These are phyloP conservation scores for Claviceps pazoutovae DNA, from an alignment of 2,329 filamentous ascomycete species.

Conservation along the genomic window DNA sequence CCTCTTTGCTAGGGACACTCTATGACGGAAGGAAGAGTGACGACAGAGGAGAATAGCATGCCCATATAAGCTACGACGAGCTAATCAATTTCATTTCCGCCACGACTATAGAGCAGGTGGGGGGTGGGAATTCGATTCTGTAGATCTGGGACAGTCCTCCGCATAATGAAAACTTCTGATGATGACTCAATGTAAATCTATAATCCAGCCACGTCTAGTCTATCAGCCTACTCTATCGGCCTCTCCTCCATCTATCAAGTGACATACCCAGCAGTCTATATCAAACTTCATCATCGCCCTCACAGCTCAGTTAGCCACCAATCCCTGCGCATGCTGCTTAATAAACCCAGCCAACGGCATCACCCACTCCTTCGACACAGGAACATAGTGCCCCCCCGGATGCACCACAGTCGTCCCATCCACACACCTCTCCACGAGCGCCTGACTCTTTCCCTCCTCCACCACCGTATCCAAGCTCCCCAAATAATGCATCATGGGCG, in stretches of 20 bases:
- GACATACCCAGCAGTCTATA: neutral
- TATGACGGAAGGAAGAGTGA: neutral
- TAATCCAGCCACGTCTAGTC: too few species aligned
- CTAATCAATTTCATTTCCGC: too few species aligned
- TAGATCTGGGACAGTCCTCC: too few species aligned
- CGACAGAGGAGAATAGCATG: too few species aligned
- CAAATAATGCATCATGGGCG: slow-evolving; percentile 68
- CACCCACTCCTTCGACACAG: slow-evolving; percentile 67
- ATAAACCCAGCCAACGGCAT: slow-evolving; percentile 65
- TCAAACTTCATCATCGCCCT: neutral
- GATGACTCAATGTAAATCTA: too few species aligned
- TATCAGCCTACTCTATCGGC: too few species aligned
- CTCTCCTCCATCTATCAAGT: neutral
- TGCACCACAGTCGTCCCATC: slow-evolving; percentile 48
- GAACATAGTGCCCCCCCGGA: slow-evolving; percentile 84
- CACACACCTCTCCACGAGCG: slow-evolving; percentile 50
- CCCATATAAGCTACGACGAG: too few species aligned
- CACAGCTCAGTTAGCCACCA: slow-evolving; percentile 14
- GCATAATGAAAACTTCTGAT: too few species aligned
- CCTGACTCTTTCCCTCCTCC: slow-evolving; percentile 57
- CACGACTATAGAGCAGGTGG: too few species aligned
- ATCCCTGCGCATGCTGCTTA: slow-evolving; percentile 22
- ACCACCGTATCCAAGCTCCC: slow-evolving; percentile 81
- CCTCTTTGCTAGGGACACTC: neutral
- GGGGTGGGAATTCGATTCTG: too few species aligned